A percentile compares a stretch with the other conserved stretches of the same genome.
Evolutionary conservation across 2,329 filamentous ascomycete genomes (phyloP).

Genomic region (Akanthomyces uredinophilus): DNA sequence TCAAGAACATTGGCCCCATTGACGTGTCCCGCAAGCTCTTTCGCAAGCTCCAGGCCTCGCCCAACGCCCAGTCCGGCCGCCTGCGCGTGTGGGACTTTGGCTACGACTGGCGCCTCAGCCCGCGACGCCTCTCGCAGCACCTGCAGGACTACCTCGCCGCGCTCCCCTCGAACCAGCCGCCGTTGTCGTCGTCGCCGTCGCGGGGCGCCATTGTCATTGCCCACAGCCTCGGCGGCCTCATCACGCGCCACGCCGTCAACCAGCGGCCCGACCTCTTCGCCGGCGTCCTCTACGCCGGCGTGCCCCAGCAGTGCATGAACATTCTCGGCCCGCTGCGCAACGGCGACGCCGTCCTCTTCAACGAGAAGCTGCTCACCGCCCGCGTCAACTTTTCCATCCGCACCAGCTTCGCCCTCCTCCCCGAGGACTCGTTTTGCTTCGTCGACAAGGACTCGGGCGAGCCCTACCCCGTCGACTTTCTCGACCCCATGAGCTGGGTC

Average conservation of each 20-base stretch:
- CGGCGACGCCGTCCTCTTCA: constrained; percentile 86
- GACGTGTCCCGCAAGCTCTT: constrained; percentile 82
- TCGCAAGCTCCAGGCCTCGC: constrained; percentile 67
- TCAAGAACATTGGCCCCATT: constrained; percentile 86
- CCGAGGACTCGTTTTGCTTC: constrained; percentile 83
- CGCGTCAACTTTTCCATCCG: constrained; percentile 91
- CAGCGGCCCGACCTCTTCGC: constrained; percentile 77
- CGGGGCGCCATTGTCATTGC: constrained; percentile 76
- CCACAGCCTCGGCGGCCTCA: constrained; percentile 81
- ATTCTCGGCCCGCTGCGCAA: constrained; percentile 85
- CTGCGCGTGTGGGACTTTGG: constrained; percentile 84
- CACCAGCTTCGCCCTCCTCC: constrained; percentile 78
- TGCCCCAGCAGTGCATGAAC: constrained; percentile 82
- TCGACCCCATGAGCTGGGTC: constrained; percentile 72
- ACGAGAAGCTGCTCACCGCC: constrained; percentile 82
- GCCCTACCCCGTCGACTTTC: constrained; percentile 79
- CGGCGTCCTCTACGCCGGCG: constrained; percentile 79
- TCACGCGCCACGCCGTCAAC: constrained; percentile 85
- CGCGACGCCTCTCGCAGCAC: constrained; percentile 65
- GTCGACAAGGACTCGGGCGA: constrained; percentile 76
- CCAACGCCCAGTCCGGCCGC: constrained; percentile 66
- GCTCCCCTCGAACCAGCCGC: constrained; percentile 67
- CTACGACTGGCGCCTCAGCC: constrained; percentile 91
- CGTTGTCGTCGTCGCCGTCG: constrained; percentile 42
- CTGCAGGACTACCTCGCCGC: constrained; percentile 69